These are phyloP conservation scores for Tricladium varicosporioides DNA, from an alignment of 2,329 filamentous ascomycete species.

Conservation along the genomic window DNA sequence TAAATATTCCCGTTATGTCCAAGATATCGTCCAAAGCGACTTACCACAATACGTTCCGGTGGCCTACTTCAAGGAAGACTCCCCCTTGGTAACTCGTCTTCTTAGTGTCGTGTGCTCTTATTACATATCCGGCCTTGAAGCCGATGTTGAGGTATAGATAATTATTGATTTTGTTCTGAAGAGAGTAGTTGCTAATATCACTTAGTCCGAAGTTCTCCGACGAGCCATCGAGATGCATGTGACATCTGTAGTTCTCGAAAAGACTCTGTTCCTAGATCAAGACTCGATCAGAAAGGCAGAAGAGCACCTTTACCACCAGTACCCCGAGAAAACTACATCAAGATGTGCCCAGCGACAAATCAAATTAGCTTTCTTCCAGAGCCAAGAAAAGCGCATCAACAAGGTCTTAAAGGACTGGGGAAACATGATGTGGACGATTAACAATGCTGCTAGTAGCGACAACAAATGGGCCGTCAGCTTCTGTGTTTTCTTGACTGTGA, in stretches of 20 bases:
- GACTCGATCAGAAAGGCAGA: conserved; percentile 27
- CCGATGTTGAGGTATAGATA: conserved; percentile 25
- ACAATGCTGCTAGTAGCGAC: conserved; percentile 25
- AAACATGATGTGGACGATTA: conserved; percentile 32
- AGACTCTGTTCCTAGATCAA: conserved; percentile 30
- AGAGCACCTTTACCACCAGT: conserved; percentile 23
- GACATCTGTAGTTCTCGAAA: conserved; percentile 28
- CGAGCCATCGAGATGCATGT: conserved; percentile 33
- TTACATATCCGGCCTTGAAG: conserved; percentile 22
- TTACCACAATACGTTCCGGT: conserved; percentile 22
- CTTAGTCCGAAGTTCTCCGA: conserved; percentile 29
- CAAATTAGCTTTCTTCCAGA: conserved; percentile 31
- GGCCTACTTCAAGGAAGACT: conserved; percentile 28
- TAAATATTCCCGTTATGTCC: conserved; percentile 27
- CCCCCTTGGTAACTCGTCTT: conserved; percentile 26
- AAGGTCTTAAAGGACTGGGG: conserved; percentile 31
- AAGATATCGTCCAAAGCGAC: conserved; percentile 26
- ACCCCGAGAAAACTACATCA: conserved; percentile 24
- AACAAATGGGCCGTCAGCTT: conserved; percentile 33
- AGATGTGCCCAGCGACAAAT: conserved; percentile 32
- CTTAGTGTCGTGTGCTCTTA: conserved; percentile 24
- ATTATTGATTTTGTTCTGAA: neutral
- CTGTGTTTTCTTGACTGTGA: conserved; percentile 29
- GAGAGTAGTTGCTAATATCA: conserved; percentile 11
- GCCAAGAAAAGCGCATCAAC: conserved; percentile 29